Base-by-base conservation (phyloP, 139 green algal species). In the Protoeuglena noctilucae region DNA sequence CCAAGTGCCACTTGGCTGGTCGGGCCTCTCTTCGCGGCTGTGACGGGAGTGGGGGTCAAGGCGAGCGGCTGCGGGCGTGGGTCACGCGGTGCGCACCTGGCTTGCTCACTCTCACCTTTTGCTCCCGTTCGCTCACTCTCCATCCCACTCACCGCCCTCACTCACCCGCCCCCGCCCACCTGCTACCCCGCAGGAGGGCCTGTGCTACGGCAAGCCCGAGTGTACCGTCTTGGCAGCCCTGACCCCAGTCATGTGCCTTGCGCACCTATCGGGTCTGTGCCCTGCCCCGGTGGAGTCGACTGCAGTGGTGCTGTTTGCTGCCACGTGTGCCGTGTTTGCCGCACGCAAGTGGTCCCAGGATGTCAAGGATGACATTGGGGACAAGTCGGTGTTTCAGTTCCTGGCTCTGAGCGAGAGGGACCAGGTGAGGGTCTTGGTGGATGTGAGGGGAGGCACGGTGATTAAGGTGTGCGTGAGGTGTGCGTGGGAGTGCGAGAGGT, bases 351-450 rank as follows among this genome's bases (percentile, higher is more conserved):
- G 80, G 46, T 88, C 72, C 1, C 89, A 97, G 57, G 56, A 70
- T 0, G 55, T 94, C 51, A 86, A 89, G 62, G 89, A 95, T 40
- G 89, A 97, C 60, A 87, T 97, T 18, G 89, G 89, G 2, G 89
- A 95, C 68, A 93, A 86, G 70, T 77, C 52, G 6, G 70, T 95
- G 7, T 94, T 95, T 51, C 40, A 62, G 68, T 76, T 58, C n/a
- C 40, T 53, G 45, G 43, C 41, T 2, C 12, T 68, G 41, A 24
- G 54, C 27, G 50, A 59, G 31, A 49, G 53, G 28, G 49, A 68
- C 49, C 61, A 68, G 28, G 24, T n/a, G n/a, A n/a, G n/a, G n/a
- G n/a, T n/a, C n/a, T n/a, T n/a, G n/a, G n/a, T n/a, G n/a, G n/a
- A n/a, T n/a, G n/a, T n/a, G n/a, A n/a, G n/a, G n/a, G n/a, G n/a